A percentile compares a stretch with the other conserved stretches of the same genome.
These are phyloP conservation scores for Botrytis hyacinthi DNA, from an alignment of 2,329 filamentous ascomycete genomes.

Conservation along the genomic window DNA sequence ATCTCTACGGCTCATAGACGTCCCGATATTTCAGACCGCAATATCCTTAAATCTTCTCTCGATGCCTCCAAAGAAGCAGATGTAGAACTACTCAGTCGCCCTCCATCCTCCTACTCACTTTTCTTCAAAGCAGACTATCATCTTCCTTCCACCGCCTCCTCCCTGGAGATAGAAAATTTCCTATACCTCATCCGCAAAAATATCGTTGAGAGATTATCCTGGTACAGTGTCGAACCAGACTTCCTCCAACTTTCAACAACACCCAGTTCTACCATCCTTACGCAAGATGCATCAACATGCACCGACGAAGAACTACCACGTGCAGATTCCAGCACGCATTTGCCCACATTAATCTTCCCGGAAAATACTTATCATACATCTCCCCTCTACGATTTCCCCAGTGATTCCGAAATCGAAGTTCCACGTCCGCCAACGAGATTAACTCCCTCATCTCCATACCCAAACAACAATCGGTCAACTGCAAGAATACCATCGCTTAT, in stretches of 20 bases:
- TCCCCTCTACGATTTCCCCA: background rate
- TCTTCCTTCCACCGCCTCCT: constrained; percentile 53
- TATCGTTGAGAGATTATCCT: constrained; percentile 46
- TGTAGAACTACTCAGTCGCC: constrained; percentile 16
- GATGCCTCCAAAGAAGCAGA: background rate
- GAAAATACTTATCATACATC: constrained; percentile 19
- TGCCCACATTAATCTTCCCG: background rate
- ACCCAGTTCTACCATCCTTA: background rate
- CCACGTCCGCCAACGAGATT: background rate
- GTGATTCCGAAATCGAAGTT: background rate
- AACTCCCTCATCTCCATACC: background rate
- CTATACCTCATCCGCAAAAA: constrained; percentile 52
- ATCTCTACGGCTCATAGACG: background rate
- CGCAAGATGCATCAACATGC: constrained; percentile 11
- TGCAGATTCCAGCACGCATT: background rate
- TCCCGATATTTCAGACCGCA: background rate
- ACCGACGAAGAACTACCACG: background rate
- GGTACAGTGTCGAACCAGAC: constrained; percentile 46
- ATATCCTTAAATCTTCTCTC: constrained; percentile 7
- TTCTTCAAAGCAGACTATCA: constrained; percentile 53
- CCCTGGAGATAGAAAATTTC: constrained; percentile 53
- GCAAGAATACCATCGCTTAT: background rate
- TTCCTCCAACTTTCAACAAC: constrained; percentile 18
- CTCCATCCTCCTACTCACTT: constrained; percentile 40
- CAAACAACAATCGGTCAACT: background rate